These are phyloP conservation scores for Fusarium anthophilum DNA, from an alignment of 2,329 filamentous ascomycete species.

Conservation along the genomic window DNA sequence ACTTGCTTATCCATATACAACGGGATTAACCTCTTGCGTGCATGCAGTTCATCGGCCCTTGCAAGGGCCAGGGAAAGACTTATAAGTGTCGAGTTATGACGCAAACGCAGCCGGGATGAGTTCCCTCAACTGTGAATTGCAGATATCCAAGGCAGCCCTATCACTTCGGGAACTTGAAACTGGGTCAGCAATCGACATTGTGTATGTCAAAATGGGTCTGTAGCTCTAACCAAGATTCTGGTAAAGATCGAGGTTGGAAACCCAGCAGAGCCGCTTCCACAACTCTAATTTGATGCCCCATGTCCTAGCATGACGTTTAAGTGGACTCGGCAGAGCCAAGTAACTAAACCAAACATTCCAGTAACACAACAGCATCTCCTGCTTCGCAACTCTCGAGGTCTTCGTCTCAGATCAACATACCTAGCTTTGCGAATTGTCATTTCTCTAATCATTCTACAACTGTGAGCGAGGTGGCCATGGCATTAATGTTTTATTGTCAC, in stretches of 20 bases:
- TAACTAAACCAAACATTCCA: not conserved
- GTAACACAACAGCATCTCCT: not conserved
- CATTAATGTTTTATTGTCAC: not conserved
- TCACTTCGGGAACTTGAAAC: slow-evolving; percentile 10
- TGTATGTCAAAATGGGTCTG: not conserved
- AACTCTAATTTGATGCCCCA: slow-evolving; percentile 24
- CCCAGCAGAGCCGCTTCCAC: slow-evolving; percentile 28
- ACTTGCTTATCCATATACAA: slow-evolving; percentile 1
- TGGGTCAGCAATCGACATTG: not conserved
- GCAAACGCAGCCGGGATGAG: slow-evolving; percentile 11
- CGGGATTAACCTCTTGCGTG: slow-evolving; percentile 17
- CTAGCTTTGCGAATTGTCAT: not conserved
- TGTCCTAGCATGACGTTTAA: slow-evolving; percentile 28
- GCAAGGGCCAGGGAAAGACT: slow-evolving; percentile 13
- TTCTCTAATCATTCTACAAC: not conserved
- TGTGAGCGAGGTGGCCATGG: not conserved
- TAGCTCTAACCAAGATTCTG: not conserved
- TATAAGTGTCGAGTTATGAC: slow-evolving; percentile 34
- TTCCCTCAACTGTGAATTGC: not conserved
- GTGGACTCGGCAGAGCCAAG: slow-evolving; percentile 26
- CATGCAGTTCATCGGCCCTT: slow-evolving; percentile 18
- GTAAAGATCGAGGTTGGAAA: not conserved
- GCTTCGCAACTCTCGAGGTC: not conserved
- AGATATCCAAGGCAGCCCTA: not conserved
- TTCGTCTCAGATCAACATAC: not conserved